Percentiles rank a stretch among this genome's conserved stretches.
Conservation (phyloP, 495 filamentous ascomycete species). For the Chaetomidium leptoderma region DNA sequence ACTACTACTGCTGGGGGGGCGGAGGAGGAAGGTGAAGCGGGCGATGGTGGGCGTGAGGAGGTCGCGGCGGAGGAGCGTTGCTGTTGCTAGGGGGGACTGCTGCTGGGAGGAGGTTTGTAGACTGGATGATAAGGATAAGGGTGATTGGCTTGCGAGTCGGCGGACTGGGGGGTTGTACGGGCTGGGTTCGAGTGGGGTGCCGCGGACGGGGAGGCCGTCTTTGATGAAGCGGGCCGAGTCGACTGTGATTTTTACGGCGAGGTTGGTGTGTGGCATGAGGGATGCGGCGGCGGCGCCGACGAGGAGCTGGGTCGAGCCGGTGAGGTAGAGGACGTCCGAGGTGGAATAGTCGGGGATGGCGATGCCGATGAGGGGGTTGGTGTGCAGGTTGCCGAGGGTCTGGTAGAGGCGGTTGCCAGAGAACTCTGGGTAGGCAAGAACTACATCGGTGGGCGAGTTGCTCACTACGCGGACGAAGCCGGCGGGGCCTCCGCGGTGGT, state of each 20-base stretch:
- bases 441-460: constrained; percentile 40
- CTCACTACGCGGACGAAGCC: constrained; percentile 66
- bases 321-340: constrained; percentile 64
- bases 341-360: constrained; percentile 67
- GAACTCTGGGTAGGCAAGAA: constrained; percentile 72
- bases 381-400: constrained; percentile 66
- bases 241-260: constrained; percentile 64
- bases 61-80: constrained; percentile 51
- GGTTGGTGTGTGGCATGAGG: constrained; percentile 62
- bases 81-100: constrained; percentile 30
- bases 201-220: constrained; percentile 62
- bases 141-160: constrained; percentile 27
- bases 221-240: constrained; percentile 57
- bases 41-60: constrained; percentile 60
- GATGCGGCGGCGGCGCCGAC: constrained; percentile 54
- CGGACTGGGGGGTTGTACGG: constrained; percentile 61
- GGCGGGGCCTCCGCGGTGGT: constrained; percentile 68
- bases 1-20: constrained; percentile 6
- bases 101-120: not conserved
- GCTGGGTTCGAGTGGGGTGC: constrained; percentile 50
- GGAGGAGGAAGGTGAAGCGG: constrained; percentile 59
- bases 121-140: not conserved
- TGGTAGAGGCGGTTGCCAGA: constrained; percentile 80
- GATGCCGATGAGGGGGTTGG: constrained; percentile 59
- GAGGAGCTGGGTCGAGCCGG: constrained; percentile 61